A percentile compares a stretch with the other conserved stretches of the same genome.
Conservation (phyloP, 306 rosid genomes). For the Castanospermum australe region DNA sequence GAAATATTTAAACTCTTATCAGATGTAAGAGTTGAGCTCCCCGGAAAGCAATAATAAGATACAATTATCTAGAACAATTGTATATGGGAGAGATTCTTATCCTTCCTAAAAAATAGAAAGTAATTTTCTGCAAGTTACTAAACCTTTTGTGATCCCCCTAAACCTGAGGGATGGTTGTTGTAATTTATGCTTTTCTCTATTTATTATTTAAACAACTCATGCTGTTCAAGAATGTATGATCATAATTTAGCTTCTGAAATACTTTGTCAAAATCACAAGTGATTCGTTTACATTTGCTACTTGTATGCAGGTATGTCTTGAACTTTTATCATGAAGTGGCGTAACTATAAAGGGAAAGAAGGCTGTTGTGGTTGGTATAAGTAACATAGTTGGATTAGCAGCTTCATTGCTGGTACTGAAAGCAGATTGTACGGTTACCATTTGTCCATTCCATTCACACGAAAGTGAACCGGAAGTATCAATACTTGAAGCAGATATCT, state of each 20-base stretch:
- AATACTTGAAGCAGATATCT: constrained; percentile 83
- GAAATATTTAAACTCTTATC: not conserved
- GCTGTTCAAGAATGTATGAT: not conserved
- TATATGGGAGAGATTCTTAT: not conserved
- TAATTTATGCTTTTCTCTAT: not conserved
- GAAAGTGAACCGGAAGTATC: constrained; percentile 61
- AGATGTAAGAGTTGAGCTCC: not conserved
- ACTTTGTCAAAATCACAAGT: not conserved
- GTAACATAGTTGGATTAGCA: constrained; percentile 93
- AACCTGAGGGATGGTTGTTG: not conserved
- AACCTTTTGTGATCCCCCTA: not conserved
- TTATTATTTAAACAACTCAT: not conserved
- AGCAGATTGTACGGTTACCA: constrained; percentile 83
- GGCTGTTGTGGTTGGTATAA: constrained; percentile 92
- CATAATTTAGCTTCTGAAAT: not conserved
- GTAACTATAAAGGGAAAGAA: constrained; percentile 71
- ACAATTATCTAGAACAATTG: not conserved
- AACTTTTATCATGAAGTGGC: constrained; percentile 79
- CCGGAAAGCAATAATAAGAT: not conserved
- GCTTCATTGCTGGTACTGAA: constrained; percentile 83
- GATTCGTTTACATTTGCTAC: not conserved
- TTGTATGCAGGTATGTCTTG: constrained; percentile 74
- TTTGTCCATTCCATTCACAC: constrained; percentile 77
- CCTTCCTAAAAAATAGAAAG: not conserved
- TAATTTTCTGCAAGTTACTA: not conserved